Percentiles rank a stretch among this genome's conserved stretches.
phyloP scores from a whole-genome alignment of 345 rosid genomes.

The Physaria fendleri region DNA sequence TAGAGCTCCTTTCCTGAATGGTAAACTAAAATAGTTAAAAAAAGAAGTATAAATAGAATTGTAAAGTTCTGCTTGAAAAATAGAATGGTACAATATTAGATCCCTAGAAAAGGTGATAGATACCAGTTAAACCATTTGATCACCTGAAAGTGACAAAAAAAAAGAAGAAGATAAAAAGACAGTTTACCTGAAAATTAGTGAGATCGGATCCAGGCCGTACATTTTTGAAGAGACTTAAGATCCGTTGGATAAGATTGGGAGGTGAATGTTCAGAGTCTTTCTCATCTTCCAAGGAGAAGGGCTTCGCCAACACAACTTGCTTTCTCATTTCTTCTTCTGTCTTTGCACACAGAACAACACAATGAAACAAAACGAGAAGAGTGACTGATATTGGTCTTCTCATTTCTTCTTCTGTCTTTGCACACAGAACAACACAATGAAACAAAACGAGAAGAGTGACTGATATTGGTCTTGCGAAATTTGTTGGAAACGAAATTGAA shows the following conservation, averaged over 20 bases:
- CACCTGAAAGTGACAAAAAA: neutral
- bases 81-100: neutral
- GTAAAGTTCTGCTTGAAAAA: neutral
- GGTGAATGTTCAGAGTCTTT: slow-evolving; percentile 31
- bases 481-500: slow-evolving; percentile 3
- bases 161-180: neutral
- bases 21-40: neutral
- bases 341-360: slow-evolving; percentile 5
- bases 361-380: neutral
- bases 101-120: neutral
- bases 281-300: slow-evolving; percentile 43
- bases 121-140: neutral
- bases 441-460: neutral
- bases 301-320: slow-evolving; percentile 40
- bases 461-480: neutral
- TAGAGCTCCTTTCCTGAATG: too few species aligned
- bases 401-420: slow-evolving; percentile 11
- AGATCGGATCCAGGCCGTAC: slow-evolving; percentile 60
- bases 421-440: neutral
- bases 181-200: slow-evolving; percentile 44
- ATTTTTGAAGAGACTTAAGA: slow-evolving; percentile 44
- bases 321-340: slow-evolving; percentile 14
- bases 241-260: slow-evolving; percentile 44
- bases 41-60: neutral
- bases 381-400: slow-evolving; percentile 1